These are phyloP conservation scores for Mycena kentingensis DNA, from an alignment of 768 basidiomycete genomes.

Conservation along the genomic window DNA sequence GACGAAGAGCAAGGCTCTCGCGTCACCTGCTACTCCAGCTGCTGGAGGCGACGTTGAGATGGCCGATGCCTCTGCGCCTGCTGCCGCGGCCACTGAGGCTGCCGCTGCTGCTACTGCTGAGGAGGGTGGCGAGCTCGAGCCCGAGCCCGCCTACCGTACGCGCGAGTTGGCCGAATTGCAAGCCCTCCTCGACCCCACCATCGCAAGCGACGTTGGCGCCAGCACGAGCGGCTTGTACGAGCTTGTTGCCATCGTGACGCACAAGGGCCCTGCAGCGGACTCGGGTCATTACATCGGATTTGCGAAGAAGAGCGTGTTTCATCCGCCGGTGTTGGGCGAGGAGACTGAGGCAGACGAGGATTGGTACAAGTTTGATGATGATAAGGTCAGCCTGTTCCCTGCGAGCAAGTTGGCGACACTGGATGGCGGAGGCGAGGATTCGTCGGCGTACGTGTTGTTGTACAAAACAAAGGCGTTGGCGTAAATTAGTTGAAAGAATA, in stretches of 20 bases:
- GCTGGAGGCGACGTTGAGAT: slow-evolving; percentile 51
- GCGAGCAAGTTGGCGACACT: slow-evolving; percentile 81
- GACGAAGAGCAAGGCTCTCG: slow-evolving; percentile 50
- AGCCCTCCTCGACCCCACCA: slow-evolving; percentile 59
- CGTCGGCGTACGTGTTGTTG: slow-evolving; percentile 85
- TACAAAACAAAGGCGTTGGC: slow-evolving; percentile 64
- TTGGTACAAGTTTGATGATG: slow-evolving; percentile 98
- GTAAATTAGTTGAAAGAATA: not conserved
- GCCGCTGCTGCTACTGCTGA: slow-evolving; percentile 30
- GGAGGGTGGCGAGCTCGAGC: slow-evolving; percentile 53
- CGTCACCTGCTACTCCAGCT: slow-evolving; percentile 27
- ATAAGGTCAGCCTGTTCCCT: slow-evolving; percentile 86
- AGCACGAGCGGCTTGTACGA: slow-evolving; percentile 88
- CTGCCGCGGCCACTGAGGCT: slow-evolving; percentile 23
- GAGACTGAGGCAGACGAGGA: slow-evolving; percentile 71
- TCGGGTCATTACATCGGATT: slow-evolving; percentile 96
- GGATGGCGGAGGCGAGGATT: slow-evolving; percentile 91
- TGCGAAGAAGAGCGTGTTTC: slow-evolving; percentile 77
- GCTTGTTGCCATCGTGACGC: slow-evolving; percentile 89
- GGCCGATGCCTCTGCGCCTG: slow-evolving; percentile 34
- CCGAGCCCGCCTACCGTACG: slow-evolving; percentile 63
- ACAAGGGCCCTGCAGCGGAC: slow-evolving; percentile 95
- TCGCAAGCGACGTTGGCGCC: slow-evolving; percentile 70
- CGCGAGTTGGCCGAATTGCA: slow-evolving; percentile 69
- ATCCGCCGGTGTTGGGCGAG: slow-evolving; percentile 40